Evolutionary conservation across 1,139 yeast species (phyloP).

Genomic region (Sugiyamaella pinicola): DNA sequence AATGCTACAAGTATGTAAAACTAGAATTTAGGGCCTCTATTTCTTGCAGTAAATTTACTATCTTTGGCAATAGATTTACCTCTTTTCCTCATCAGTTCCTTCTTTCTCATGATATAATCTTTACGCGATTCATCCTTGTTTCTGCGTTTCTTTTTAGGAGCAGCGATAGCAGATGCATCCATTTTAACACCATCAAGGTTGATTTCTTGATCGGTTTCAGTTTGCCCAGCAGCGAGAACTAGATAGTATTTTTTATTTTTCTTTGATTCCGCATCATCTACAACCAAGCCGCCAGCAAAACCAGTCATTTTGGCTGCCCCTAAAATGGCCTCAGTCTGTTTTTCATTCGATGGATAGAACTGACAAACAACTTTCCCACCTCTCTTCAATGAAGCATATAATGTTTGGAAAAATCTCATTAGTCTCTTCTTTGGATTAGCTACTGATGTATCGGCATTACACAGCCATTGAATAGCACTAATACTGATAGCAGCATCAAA

Average conservation of each 20-base stretch:
- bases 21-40: conserved; percentile 81
- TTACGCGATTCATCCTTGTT: conserved; percentile 72
- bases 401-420: conserved; percentile 78
- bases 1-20: neutral
- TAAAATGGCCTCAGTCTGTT: conserved; percentile 74
- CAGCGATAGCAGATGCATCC: conserved; percentile 58
- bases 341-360: conserved; percentile 90
- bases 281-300: conserved; percentile 91
- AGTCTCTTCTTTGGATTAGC: conserved; percentile 88
- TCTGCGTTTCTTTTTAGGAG: conserved; percentile 51
- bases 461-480: conserved; percentile 96
- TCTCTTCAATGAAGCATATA: conserved; percentile 81
- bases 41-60: conserved; percentile 90
- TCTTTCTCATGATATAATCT: conserved; percentile 85
- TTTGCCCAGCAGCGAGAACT: conserved; percentile 81
- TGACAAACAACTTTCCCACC: conserved; percentile 98
- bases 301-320: conserved; percentile 93
- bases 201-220: conserved; percentile 57
- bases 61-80: conserved; percentile 89
- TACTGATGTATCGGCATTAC: conserved; percentile 86
- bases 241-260: conserved; percentile 88
- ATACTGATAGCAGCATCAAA: conserved; percentile 97
- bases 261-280: conserved; percentile 92
- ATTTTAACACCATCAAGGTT: conserved; percentile 80
- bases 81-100: conserved; percentile 87